Evolutionary conservation across 164 flowering plant species (phyloP).

Genomic region (Dillenia suffruticosa): DNA sequence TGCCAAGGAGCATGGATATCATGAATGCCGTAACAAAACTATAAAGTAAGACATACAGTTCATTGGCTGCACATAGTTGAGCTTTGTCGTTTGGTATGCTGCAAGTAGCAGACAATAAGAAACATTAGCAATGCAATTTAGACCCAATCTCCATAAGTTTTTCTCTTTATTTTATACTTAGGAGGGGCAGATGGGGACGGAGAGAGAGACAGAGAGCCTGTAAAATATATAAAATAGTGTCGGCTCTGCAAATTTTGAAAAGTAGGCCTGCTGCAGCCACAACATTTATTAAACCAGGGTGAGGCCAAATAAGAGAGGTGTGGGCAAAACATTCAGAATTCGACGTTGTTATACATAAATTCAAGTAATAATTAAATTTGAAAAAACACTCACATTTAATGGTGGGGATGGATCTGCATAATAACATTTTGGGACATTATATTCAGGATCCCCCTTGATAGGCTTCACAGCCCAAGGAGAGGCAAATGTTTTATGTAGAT

Average conservation of each 20-base stretch:
- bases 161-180: background rate
- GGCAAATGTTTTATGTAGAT: conserved; percentile 27
- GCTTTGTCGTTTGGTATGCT: conserved; percentile 42
- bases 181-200: background rate
- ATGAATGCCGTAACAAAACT: background rate
- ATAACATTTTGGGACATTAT: conserved; percentile 28
- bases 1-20: background rate
- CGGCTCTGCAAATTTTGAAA: conserved; percentile 16
- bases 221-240: conserved; percentile 35
- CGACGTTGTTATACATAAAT: background rate
- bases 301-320: background rate
- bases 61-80: conserved; percentile 35
- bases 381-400: conserved; percentile 21
- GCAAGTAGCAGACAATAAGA: conserved; percentile 3
- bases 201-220: conserved; percentile 15
- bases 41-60: conserved; percentile 25
- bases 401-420: conserved; percentile 22
- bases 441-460: conserved; percentile 28
- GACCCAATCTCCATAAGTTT: background rate
- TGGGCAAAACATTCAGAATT: background rate
- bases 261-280: conserved; percentile 23
- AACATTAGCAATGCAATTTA: too few species aligned
- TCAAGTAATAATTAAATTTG: background rate
- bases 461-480: conserved; percentile 42
- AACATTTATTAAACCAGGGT: background rate